phyloP scores from a whole-genome alignment of 2,329 filamentous ascomycete species.

The Diplocarpon mali region DNA sequence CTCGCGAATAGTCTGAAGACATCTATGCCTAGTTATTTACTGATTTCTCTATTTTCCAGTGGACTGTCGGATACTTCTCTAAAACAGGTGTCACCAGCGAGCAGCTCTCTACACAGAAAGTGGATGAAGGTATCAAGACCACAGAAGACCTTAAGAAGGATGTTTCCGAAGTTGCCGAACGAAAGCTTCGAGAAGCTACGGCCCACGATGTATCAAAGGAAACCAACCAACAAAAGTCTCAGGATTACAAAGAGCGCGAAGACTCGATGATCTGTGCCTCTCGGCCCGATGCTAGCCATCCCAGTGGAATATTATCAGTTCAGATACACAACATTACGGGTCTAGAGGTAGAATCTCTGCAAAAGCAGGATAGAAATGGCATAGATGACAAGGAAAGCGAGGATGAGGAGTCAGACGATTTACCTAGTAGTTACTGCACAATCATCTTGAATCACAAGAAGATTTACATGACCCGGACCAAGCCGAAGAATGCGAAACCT shows the following conservation, averaged over 20 bases:
- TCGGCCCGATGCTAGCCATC: conserved; percentile 49
- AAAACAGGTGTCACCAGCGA: conserved; percentile 52
- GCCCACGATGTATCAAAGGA: conserved; percentile 46
- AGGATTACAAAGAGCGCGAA: conserved; percentile 50
- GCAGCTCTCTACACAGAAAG: conserved; percentile 50
- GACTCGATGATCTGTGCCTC: conserved; percentile 58
- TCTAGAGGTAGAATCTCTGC: conserved; percentile 17
- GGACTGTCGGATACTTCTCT: conserved; percentile 61
- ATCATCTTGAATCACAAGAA: conserved; percentile 64
- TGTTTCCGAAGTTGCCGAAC: conserved; percentile 41
- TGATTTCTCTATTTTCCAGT: too few relatives aligned
- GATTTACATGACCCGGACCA: conserved; percentile 59
- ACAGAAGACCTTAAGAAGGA: conserved; percentile 48
- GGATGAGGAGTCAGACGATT: conserved; percentile 48
- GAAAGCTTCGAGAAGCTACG: conserved; percentile 53
- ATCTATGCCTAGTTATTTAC: too few relatives aligned
- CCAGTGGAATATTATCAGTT: conserved; percentile 48
- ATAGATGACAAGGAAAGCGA: conserved; percentile 42
- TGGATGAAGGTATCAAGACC: conserved; percentile 45
- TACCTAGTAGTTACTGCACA: conserved; percentile 62
- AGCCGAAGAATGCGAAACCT: conserved; percentile 67
- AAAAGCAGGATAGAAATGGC: conserved; percentile 15
- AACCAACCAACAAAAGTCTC: conserved; percentile 54
- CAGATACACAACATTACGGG: conserved; percentile 25
- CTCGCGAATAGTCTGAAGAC: too few relatives aligned